Conservation (phyloP, 2,329 filamentous ascomycete genomes). For the Cadophora luteo-olivacea region DNA sequence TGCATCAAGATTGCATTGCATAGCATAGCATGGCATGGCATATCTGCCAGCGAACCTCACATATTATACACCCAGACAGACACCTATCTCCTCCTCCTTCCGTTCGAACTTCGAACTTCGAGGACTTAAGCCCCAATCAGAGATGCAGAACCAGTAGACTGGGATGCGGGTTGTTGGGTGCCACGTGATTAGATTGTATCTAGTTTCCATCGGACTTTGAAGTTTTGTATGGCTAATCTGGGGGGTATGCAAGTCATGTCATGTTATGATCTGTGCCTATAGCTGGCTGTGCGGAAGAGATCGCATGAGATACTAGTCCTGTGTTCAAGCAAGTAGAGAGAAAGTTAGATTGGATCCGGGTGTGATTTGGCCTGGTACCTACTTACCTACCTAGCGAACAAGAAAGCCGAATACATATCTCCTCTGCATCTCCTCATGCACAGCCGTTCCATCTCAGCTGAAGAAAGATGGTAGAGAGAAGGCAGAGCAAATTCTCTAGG, state of each 20-base stretch:
- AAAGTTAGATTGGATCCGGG: too few species aligned
- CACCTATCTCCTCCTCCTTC: background rate
- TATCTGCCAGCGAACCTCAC: conserved; percentile 5
- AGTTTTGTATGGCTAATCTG: background rate
- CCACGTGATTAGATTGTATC: background rate
- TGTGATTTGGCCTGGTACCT: background rate
- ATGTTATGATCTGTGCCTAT: background rate
- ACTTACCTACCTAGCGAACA: background rate
- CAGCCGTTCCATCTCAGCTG: background rate
- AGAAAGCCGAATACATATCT: background rate
- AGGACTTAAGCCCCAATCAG: conserved; percentile 14
- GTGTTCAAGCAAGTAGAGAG: too few species aligned
- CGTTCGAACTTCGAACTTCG: too few species aligned
- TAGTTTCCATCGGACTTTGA: background rate
- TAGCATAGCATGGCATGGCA: conserved; percentile 8
- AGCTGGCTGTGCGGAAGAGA: background rate
- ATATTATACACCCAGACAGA: background rate
- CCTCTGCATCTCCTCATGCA: background rate
- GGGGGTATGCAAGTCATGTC: background rate
- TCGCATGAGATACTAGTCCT: background rate
- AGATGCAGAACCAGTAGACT: background rate
- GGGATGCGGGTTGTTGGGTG: conserved; percentile 3
- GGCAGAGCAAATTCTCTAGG: background rate
- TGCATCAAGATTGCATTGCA: background rate
- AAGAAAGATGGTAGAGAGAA: background rate